Percentiles rank a stretch among this genome's conserved stretches.
Conservation (phyloP, 192 early-diverging fungal genomes). For the Coemansia sp. region DNA sequence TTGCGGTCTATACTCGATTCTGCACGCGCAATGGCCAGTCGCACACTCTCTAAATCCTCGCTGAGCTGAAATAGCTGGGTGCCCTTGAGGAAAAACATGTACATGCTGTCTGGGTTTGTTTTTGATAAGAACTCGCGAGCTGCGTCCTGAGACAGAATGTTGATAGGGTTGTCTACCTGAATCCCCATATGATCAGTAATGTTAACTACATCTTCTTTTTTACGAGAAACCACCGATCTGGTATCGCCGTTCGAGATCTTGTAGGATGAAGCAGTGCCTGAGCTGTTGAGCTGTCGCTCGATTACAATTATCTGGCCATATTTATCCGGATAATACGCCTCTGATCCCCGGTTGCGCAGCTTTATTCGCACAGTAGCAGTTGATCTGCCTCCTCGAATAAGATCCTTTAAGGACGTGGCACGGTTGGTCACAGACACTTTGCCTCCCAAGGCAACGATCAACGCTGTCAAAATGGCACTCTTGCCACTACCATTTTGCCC, state of each 20-base stretch:
- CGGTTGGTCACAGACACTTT: conserved; percentile 87
- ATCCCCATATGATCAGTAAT: conserved; percentile 90
- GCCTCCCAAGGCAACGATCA: conserved; percentile 90
- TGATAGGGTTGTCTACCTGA: conserved; percentile 91
- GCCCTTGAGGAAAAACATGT: conserved; percentile 87
- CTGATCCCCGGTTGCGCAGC: conserved; percentile 80
- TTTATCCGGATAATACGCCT: conserved; percentile 76
- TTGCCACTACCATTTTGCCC: conserved; percentile 99
- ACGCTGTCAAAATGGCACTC: conserved; percentile 88
- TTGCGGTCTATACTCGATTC: conserved; percentile 57
- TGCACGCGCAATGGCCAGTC: conserved; percentile 55
- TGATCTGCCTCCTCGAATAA: conserved; percentile 81
- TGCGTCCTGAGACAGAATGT: conserved; percentile 89
- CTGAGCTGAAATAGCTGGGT: conserved; percentile 80
- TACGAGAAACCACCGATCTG: conserved; percentile 69
- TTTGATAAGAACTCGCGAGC: conserved; percentile 86
- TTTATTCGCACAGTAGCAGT: conserved; percentile 66
- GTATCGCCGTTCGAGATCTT: conserved; percentile 69
- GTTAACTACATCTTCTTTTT: conserved; percentile 76
- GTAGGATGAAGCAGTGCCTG: conserved; percentile 58
- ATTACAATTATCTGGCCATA: conserved; percentile 83
- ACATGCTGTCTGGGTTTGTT: conserved; percentile 83
- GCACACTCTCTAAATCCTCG: conserved; percentile 67
- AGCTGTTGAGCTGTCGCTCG: conserved; percentile 72
- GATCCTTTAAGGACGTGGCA: conserved; percentile 67